These are phyloP conservation scores for Senna siamea DNA, from an alignment of 306 rosid genomes.

Conservation along the genomic window DNA sequence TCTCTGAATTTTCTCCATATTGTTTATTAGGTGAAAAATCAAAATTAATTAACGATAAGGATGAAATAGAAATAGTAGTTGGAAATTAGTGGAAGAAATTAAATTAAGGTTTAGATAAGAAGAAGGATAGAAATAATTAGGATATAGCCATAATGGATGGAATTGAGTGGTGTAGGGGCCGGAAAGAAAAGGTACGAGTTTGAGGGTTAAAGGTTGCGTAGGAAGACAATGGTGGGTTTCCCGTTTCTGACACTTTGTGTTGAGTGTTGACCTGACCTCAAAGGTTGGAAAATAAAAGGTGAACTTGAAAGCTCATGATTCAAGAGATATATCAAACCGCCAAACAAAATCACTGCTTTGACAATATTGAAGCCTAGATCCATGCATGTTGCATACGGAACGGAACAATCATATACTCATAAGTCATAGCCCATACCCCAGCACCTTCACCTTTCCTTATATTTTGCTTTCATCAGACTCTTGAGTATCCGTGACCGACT, in stretches of 20 bases:
- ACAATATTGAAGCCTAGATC: not conserved
- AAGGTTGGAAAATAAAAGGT: constrained; percentile 9
- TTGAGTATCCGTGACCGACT: not conserved
- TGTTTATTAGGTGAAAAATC: not conserved
- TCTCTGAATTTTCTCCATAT: too few relatives aligned
- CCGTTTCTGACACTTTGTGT: constrained; percentile 30
- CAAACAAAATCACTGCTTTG: constrained; percentile 18
- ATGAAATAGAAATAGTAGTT: not conserved
- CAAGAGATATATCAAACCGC: not conserved
- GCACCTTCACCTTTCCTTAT: not conserved
- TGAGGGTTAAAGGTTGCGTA: too few relatives aligned
- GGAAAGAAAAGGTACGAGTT: too few relatives aligned
- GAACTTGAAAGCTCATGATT: constrained; percentile 18
- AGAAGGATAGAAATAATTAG: too few relatives aligned
- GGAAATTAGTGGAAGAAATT: too few relatives aligned
- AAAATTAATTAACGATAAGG: not conserved
- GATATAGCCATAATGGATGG: too few relatives aligned
- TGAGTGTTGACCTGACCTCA: constrained; percentile 18
- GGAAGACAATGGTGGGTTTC: not conserved
- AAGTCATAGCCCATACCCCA: too few relatives aligned
- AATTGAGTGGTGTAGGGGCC: too few relatives aligned
- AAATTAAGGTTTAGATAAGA: too few relatives aligned
- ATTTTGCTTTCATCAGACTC: not conserved
- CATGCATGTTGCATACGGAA: constrained; percentile 25
- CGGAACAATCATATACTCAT: not conserved